phyloP scores from a whole-genome alignment of 1,284 basidiomycete genomes.

The Singerocomus rubriflavus region DNA sequence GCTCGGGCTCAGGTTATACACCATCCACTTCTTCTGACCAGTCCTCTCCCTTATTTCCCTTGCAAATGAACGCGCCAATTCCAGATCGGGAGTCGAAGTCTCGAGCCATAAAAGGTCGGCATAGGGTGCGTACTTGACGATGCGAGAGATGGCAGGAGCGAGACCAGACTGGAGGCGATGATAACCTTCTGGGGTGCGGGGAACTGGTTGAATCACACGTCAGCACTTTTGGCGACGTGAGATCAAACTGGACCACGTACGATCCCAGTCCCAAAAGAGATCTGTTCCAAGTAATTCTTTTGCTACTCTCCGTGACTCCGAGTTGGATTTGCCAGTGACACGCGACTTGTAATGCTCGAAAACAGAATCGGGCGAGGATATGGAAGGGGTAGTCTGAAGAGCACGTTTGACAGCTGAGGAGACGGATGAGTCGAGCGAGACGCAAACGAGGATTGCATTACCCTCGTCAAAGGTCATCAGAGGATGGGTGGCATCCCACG shows the following conservation, averaged over 20 bases:
- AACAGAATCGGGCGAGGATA: slow-evolving; percentile 51
- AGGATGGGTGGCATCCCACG: slow-evolving; percentile 73
- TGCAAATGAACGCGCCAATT: slow-evolving; percentile 79
- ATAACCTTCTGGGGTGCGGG: slow-evolving; percentile 89
- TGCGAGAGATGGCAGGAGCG: slow-evolving; percentile 80
- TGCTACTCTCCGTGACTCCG: slow-evolving; percentile 71
- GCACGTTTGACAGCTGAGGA: slow-evolving; percentile 53
- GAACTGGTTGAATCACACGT: slow-evolving; percentile 45
- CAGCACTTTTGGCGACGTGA: not conserved
- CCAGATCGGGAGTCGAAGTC: slow-evolving; percentile 81
- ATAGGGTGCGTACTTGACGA: slow-evolving; percentile 76
- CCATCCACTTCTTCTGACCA: slow-evolving; percentile 62
- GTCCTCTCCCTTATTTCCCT: slow-evolving; percentile 67
- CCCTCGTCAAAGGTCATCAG: slow-evolving; percentile 86
- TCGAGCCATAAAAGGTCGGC: slow-evolving; percentile 89
- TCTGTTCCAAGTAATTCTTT: slow-evolving; percentile 59
- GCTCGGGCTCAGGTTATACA: slow-evolving; percentile 93
- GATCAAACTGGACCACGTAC: slow-evolving; percentile 41
- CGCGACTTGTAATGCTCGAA: slow-evolving; percentile 59
- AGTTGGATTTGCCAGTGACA: slow-evolving; percentile 68
- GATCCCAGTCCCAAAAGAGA: slow-evolving; percentile 87
- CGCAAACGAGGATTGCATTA: slow-evolving; percentile 28
- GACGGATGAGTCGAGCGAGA: slow-evolving; percentile 4
- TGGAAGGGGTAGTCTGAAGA: slow-evolving; percentile 20
- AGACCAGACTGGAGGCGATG: slow-evolving; percentile 88